Evolutionary conservation across 2,329 filamentous ascomycete species (phyloP).

Genomic region (Elsinoe perseae): DNA sequence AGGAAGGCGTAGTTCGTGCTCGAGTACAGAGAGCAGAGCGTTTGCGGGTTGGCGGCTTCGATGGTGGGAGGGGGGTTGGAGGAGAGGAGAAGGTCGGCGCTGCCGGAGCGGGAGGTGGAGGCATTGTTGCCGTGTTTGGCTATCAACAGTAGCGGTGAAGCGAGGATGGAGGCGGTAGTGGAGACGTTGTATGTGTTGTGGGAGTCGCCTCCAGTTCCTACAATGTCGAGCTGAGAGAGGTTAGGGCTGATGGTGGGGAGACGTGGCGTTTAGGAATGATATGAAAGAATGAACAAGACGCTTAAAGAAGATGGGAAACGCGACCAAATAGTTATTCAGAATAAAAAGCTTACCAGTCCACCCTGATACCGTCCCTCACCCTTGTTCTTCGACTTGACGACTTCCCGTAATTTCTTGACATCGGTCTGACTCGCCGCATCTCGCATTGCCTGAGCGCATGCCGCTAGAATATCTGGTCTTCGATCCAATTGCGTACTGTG

Average conservation of each 20-base stretch:
- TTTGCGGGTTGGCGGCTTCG: slow-evolving; percentile 61
- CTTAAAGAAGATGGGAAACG: no score
- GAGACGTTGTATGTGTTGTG: slow-evolving; percentile 99
- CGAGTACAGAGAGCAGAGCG: slow-evolving; percentile 65
- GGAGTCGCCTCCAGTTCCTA: slow-evolving; percentile 90
- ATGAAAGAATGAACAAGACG: background rate
- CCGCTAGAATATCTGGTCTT: slow-evolving; percentile 74
- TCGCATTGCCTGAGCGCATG: slow-evolving; percentile 78
- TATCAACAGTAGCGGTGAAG: slow-evolving; percentile 73
- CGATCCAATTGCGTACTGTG: slow-evolving; percentile 86
- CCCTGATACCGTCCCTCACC: slow-evolving; percentile 67
- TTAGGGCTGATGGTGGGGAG: background rate
- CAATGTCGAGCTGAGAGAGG: slow-evolving; percentile 67
- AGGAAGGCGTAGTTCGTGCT: slow-evolving; percentile 88
- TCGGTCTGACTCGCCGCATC: slow-evolving; percentile 68
- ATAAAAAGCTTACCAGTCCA: slow-evolving; percentile 58
- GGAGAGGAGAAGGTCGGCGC: slow-evolving; percentile 78
- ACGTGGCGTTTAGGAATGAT: background rate
- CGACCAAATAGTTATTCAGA: no score
- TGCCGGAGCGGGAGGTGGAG: slow-evolving; percentile 90
- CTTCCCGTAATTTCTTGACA: slow-evolving; percentile 49
- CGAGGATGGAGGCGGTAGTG: slow-evolving; percentile 87
- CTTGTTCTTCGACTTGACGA: slow-evolving; percentile 52
- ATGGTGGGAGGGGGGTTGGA: slow-evolving; percentile 65
- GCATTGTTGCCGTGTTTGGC: slow-evolving; percentile 96